A percentile compares a stretch with the other conserved stretches of the same genome.
phyloP scores from a whole-genome alignment of 805 yeast genomes.

The Ogataea siamensis region DNA sequence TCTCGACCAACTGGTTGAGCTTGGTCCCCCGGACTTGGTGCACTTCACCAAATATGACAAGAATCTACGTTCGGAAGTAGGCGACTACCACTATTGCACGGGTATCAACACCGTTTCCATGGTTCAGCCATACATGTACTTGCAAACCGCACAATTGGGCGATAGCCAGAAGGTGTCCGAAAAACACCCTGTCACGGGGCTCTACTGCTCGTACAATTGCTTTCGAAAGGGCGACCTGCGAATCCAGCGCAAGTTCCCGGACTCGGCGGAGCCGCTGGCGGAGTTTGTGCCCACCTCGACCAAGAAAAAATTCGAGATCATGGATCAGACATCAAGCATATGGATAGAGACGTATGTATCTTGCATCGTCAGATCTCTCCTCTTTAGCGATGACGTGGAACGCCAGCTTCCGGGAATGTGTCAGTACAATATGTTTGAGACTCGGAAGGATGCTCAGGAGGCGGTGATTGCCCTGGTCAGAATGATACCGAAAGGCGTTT shows the following conservation, averaged over 20 bases:
- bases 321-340: constrained; percentile 43
- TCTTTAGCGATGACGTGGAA: constrained; percentile 52
- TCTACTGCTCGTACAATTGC: constrained; percentile 70
- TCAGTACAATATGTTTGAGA: constrained; percentile 45
- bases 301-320: constrained; percentile 24
- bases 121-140: constrained; percentile 54
- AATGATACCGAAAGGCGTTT: constrained; percentile 46
- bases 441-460: constrained; percentile 35
- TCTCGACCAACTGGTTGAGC: constrained; percentile 44
- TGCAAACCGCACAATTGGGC: constrained; percentile 46
- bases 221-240: constrained; percentile 74
- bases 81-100: constrained; percentile 52
- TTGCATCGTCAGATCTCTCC: constrained; percentile 50
- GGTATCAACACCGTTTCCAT: constrained; percentile 54
- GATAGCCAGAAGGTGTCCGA: constrained; percentile 25
- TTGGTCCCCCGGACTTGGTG: constrained; percentile 76
- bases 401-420: constrained; percentile 58
- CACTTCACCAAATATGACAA: constrained; percentile 47
- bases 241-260: constrained; percentile 58
- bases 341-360: constrained; percentile 68
- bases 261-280: constrained; percentile 36
- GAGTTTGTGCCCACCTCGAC: constrained; percentile 52
- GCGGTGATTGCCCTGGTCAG: constrained; percentile 39
- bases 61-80: constrained; percentile 45
- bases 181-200: constrained; percentile 39